A percentile compares a stretch with the other conserved stretches of the same genome.
phyloP scores from a whole-genome alignment of 306 rosid species.

The Vigna radiata region DNA sequence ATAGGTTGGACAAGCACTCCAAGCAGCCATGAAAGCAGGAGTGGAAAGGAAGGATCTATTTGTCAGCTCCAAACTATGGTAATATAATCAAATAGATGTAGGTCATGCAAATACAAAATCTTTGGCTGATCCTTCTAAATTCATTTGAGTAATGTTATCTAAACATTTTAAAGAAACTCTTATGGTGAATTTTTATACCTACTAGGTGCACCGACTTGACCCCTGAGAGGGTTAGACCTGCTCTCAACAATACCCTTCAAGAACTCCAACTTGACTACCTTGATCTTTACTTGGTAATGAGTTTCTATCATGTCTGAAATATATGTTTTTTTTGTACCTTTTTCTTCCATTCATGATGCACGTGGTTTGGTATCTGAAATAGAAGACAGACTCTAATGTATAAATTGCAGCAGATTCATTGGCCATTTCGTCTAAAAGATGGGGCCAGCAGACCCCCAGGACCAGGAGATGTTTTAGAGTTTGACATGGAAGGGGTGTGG shows the following conservation, averaged over 20 bases:
- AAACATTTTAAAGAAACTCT: conserved; percentile 29
- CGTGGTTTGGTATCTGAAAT: conserved; percentile 3
- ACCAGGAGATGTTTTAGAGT: conserved; percentile 54
- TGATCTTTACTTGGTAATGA: conserved; percentile 65
- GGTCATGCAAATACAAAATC: not conserved
- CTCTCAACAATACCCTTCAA: conserved; percentile 60
- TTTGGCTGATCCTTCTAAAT: conserved; percentile 19
- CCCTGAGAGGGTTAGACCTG: conserved; percentile 71
- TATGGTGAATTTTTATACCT: not conserved
- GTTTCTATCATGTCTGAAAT: not conserved
- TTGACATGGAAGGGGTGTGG: conserved; percentile 68
- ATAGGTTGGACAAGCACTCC: conserved; percentile 64
- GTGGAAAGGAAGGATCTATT: conserved; percentile 63
- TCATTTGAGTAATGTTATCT: conserved; percentile 9
- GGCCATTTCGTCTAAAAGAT: conserved; percentile 61
- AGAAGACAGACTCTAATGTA: conserved; percentile 10
- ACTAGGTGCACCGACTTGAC: conserved; percentile 69
- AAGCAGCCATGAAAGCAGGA: conserved; percentile 65
- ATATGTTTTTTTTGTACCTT: not conserved
- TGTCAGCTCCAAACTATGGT: conserved; percentile 67
- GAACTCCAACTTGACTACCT: conserved; percentile 71
- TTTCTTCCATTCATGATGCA: not conserved
- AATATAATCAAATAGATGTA: conserved; percentile 2
- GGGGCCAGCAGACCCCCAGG: conserved; percentile 60
- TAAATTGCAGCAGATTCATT: conserved; percentile 54